These are phyloP conservation scores for Pichia heedii DNA, from an alignment of 805 yeast species.

Conservation along the genomic window DNA sequence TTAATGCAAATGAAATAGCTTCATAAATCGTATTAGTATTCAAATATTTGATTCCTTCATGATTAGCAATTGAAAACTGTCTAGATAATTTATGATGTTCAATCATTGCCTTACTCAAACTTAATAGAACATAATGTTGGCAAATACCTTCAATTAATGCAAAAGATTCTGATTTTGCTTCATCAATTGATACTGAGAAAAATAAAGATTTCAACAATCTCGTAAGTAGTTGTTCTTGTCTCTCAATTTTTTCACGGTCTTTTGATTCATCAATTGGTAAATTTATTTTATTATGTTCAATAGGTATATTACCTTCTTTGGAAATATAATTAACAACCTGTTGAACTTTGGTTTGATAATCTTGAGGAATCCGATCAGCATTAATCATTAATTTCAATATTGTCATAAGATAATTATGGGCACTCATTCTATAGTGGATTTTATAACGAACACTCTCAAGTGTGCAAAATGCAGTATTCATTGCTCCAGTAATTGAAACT, in stretches of 20 bases:
- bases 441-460: slow-evolving; percentile 59
- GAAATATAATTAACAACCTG: slow-evolving; percentile 38
- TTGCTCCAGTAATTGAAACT: slow-evolving; percentile 75
- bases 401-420: slow-evolving; percentile 62
- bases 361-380: slow-evolving; percentile 38
- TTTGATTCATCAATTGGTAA: slow-evolving; percentile 34
- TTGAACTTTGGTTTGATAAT: slow-evolving; percentile 35
- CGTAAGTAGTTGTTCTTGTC: slow-evolving; percentile 57
- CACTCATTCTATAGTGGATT: slow-evolving; percentile 62
- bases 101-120: slow-evolving; percentile 63
- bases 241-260: slow-evolving; percentile 41
- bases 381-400: slow-evolving; percentile 63
- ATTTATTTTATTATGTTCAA: slow-evolving; percentile 14
- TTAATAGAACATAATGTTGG: slow-evolving; percentile 70
- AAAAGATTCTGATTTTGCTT: slow-evolving; percentile 59
- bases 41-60: slow-evolving; percentile 66
- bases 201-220: slow-evolving; percentile 63
- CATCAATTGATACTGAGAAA: slow-evolving; percentile 67
- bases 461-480: slow-evolving; percentile 66
- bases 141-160: slow-evolving; percentile 55
- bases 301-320: slow-evolving; percentile 23
- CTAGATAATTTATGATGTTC: slow-evolving; percentile 61
- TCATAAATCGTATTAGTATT: slow-evolving; percentile 63
- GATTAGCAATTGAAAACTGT: slow-evolving; percentile 64
- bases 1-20: slow-evolving; percentile 71